Conservation (phyloP, 352 stramenopile species). For the Phytophthora fragariae region DNA sequence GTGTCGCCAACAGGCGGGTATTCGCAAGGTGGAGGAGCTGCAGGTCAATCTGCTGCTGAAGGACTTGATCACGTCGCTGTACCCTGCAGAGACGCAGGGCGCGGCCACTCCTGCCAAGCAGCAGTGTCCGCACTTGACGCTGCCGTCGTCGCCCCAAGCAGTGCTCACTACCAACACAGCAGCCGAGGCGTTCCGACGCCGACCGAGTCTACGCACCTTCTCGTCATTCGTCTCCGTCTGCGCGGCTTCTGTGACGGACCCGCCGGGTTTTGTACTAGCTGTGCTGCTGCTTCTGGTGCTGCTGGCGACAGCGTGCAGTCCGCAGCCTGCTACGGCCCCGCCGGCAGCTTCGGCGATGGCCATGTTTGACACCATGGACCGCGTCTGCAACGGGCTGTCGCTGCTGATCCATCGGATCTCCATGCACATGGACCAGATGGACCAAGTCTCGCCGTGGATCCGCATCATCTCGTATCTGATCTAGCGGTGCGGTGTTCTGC, state of each 20-base stretch:
- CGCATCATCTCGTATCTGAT: constrained; percentile 67
- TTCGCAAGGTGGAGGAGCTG: constrained; percentile 41
- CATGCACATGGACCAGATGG: constrained; percentile 61
- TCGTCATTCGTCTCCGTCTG: constrained; percentile 81
- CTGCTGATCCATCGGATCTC: constrained; percentile 76
- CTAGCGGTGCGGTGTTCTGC: constrained; percentile 20
- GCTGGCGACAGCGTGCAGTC: constrained; percentile 64
- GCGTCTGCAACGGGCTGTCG: constrained; percentile 66
- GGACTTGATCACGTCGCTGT: constrained; percentile 62
- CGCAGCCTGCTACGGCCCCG: constrained; percentile 53
- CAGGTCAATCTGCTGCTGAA: constrained; percentile 78
- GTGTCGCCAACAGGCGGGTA: constrained; percentile 55
- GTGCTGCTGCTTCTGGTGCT: constrained; percentile 72
- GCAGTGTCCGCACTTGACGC: constrained; percentile 35
- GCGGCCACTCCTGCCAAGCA: constrained; percentile 58
- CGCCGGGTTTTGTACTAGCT: constrained; percentile 77
- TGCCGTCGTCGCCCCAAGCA: constrained; percentile 25
- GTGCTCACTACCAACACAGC: constrained; percentile 36
- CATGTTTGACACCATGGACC: constrained; percentile 62
- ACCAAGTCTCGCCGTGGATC: constrained; percentile 63
- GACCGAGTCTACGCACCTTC: constrained; percentile 61
- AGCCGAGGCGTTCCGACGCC: constrained; percentile 41
- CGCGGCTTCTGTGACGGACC: constrained; percentile 70
- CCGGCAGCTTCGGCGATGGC: constrained; percentile 46
- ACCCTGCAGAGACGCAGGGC: constrained; percentile 53